phyloP scores from a whole-genome alignment of 2,329 filamentous ascomycete genomes.

The Camillea tinctor region DNA sequence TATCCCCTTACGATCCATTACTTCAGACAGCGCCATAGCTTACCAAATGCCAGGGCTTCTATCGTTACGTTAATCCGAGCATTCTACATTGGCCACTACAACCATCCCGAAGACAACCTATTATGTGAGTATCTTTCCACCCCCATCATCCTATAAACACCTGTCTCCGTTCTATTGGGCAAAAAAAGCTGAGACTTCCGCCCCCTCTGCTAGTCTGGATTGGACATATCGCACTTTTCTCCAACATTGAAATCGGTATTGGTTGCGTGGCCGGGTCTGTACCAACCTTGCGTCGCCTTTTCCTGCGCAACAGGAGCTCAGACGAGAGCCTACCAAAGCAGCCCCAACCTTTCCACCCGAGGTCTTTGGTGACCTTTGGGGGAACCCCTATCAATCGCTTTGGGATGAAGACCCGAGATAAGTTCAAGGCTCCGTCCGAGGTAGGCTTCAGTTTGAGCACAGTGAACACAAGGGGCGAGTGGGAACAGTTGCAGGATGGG shows the following conservation, averaged over 20 bases:
- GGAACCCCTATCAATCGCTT: neutral
- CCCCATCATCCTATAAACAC: neutral
- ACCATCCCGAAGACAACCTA: constrained; percentile 19
- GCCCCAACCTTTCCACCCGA: neutral
- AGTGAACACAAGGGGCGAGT: constrained; percentile 4
- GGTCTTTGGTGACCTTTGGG: constrained; percentile 9
- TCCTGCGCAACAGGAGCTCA: neutral
- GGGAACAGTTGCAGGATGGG: constrained; percentile 3
- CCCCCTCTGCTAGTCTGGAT: constrained; percentile 18
- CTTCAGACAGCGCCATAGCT: neutral
- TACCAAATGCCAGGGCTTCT: constrained; percentile 16
- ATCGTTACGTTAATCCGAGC: constrained; percentile 24
- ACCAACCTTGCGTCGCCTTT: constrained; percentile 14
- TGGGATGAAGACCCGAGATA: neutral
- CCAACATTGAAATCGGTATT: constrained; percentile 22
- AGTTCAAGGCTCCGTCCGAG: constrained; percentile 11
- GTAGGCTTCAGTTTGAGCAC: constrained; percentile 6
- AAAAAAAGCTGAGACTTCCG: neutral
- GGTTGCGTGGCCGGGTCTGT: constrained; percentile 16
- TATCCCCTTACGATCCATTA: neutral
- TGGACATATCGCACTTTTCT: constrained; percentile 23
- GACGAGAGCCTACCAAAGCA: too few relatives aligned
- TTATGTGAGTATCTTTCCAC: constrained; percentile 14
- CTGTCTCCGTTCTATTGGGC: neutral
- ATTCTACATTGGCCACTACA: constrained; percentile 23